These are phyloP conservation scores for Blastobotrys mokoenaii DNA, from an alignment of 805 yeast species.

Conservation along the genomic window DNA sequence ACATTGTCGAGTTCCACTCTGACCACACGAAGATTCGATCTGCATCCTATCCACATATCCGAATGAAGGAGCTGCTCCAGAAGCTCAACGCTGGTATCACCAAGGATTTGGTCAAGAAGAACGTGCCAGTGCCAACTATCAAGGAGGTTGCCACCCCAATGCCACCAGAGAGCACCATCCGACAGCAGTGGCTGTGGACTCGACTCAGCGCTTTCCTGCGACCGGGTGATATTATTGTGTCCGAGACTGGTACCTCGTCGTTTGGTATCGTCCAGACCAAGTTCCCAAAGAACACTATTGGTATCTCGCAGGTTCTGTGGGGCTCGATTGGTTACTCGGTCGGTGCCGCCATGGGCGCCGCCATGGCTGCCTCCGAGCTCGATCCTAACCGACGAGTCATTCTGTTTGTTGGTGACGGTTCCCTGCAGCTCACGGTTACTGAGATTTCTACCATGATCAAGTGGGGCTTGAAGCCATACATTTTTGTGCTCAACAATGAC, in stretches of 20 bases:
- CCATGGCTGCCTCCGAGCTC: conserved; percentile 46
- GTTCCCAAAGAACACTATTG: conserved; percentile 43
- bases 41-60: conserved; percentile 45
- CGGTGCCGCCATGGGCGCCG: conserved; percentile 58
- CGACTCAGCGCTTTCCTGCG: conserved; percentile 43
- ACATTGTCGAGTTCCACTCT: conserved; percentile 48
- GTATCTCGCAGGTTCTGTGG: conserved; percentile 57
- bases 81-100: conserved; percentile 15
- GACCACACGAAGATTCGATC: conserved; percentile 44
- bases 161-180: conserved; percentile 35
- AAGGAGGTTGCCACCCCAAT: conserved; percentile 42
- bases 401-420: conserved; percentile 60
- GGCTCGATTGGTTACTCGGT: conserved; percentile 60
- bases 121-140: conserved; percentile 45
- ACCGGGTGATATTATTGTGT: conserved; percentile 49
- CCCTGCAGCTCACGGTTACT: conserved; percentile 58
- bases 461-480: conserved; percentile 47
- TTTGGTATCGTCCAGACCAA: conserved; percentile 51
- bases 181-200: conserved; percentile 44
- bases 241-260: conserved; percentile 61
- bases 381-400: conserved; percentile 42
- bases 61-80: conserved; percentile 39
- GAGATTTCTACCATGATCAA: conserved; percentile 53
- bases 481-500: conserved; percentile 53
- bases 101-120: conserved; percentile 24